Evolutionary conservation across 108 stramenopile species (phyloP), one percentile per base, ranked within the genome.

Genomic region (Cyclostephanos tholiformis): DNA sequence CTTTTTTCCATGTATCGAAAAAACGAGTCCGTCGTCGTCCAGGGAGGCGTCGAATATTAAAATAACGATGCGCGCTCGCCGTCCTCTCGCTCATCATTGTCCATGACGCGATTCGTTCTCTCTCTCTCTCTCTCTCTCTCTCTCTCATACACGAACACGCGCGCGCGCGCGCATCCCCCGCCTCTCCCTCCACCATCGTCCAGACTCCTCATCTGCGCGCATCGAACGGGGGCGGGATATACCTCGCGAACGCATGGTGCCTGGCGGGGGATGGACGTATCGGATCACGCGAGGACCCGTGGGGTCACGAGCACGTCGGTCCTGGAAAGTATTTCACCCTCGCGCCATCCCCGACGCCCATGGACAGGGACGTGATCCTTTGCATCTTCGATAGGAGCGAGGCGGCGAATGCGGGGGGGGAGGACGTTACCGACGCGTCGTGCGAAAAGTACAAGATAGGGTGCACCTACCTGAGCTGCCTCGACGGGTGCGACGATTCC

Each of bases 321-420:
- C 41, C 61, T 0, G 61, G 61, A 20, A 62, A 62, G 61, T 22
- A 9, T 9, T 5, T 6, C 20, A 44, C 61, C 20, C 4, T 41
- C 20, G 26, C 36, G n/a, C 61, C 61, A 5, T 43, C 61, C 20
- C 61, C 61, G 1, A 44, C 61, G 8, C 61, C 61, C 38, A n/a
- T 41, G 10, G 38, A 22, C 20, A 30, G 61, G 38, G 61, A 36
- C 10, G 13, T 10, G 4, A 14, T 41, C 2, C 4, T 3, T 38
- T 62, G 61, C 20, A 39, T 62, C 36, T 19, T 19, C 5, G 25
- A 59, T 59, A 16, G 57, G 6, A 30, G 16, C 32, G 57, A 27
- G 0, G 32, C 19, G 36, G 20, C 44, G 44, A 12, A 46, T 14
- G 12, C 44, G 44, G 2, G 44, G 44, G 16, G 44, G 13, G 44